These are phyloP conservation scores for Coelastrella sp. DNA, from an alignment of 139 green algal species.

Conservation along the genomic window DNA sequence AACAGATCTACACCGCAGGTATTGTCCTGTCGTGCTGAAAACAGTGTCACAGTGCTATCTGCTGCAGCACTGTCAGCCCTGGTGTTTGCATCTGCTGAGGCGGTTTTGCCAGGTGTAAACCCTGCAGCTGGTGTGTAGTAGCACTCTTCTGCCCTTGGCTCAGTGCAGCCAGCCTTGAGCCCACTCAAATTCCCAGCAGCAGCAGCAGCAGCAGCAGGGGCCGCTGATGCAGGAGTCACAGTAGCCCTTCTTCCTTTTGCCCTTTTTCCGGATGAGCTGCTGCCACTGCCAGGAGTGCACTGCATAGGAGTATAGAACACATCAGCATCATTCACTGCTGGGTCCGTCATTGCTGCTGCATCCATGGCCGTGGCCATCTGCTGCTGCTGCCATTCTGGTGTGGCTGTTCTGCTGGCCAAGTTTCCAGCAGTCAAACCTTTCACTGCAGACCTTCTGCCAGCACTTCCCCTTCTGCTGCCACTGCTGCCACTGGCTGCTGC, in stretches of 20 bases:
- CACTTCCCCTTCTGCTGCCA: background rate
- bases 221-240: background rate
- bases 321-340: background rate
- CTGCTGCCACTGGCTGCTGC: background rate
- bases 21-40: no score
- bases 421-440: background rate
- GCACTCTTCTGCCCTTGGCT: background rate
- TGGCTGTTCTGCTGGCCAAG: background rate
- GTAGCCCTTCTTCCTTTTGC: background rate
- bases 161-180: background rate
- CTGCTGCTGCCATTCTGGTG: background rate
- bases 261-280: background rate
- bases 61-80: background rate
- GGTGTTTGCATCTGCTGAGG: background rate
- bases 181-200: no score
- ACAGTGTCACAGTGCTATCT: background rate
- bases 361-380: background rate
- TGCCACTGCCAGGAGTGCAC: slow-evolving; percentile 4
- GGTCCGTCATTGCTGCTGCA: background rate
- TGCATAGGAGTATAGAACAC: slow-evolving; percentile 16
- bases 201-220: background rate
- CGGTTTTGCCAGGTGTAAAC: background rate
- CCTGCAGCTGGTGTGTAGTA: background rate
- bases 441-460: background rate
- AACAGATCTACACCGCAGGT: background rate